Percentiles rank a stretch among this genome's conserved stretches.
phyloP scores from a whole-genome alignment of 2,329 filamentous ascomycete species.

The Trichoderma atroviride region DNA sequence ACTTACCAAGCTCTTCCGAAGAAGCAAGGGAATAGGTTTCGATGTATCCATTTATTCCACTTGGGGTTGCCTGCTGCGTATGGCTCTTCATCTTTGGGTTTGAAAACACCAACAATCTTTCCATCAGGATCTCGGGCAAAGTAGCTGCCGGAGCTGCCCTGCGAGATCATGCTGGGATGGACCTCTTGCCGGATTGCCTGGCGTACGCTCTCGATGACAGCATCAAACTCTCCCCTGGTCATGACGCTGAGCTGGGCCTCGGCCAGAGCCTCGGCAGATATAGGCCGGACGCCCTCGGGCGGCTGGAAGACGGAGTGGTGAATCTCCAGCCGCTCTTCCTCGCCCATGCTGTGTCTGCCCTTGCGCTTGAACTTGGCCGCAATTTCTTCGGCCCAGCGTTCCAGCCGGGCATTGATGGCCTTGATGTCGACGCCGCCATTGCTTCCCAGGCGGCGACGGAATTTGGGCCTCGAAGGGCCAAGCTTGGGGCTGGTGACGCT shows the following conservation, averaged over 20 bases:
- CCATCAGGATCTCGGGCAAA: constrained; percentile 91
- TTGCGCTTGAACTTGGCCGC: constrained; percentile 94
- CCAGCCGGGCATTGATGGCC: constrained; percentile 92
- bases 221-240: constrained; percentile 81
- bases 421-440: constrained; percentile 96
- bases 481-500: constrained; percentile 61
- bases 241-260: constrained; percentile 65
- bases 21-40: constrained; percentile 95
- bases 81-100: constrained; percentile 98
- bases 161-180: constrained; percentile 93
- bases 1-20: constrained; percentile 85
- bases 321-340: constrained; percentile 90
- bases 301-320: constrained; percentile 96
- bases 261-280: constrained; percentile 74
- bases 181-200: constrained; percentile 86
- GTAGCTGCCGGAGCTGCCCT: constrained; percentile 97
- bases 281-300: constrained; percentile 81
- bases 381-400: constrained; percentile 97
- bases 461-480: constrained; percentile 43
- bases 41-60: constrained; percentile 99
- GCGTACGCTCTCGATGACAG: constrained; percentile 86
- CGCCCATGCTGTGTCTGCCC: constrained; percentile 69
- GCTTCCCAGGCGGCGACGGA: constrained; percentile 57
- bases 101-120: constrained; percentile 96
- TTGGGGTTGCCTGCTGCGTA: constrained; percentile 97